A percentile compares a stretch with the other conserved stretches of the same genome.
phyloP scores from a whole-genome alignment of 1,139 yeast genomes.

The Pichia sp. region DNA sequence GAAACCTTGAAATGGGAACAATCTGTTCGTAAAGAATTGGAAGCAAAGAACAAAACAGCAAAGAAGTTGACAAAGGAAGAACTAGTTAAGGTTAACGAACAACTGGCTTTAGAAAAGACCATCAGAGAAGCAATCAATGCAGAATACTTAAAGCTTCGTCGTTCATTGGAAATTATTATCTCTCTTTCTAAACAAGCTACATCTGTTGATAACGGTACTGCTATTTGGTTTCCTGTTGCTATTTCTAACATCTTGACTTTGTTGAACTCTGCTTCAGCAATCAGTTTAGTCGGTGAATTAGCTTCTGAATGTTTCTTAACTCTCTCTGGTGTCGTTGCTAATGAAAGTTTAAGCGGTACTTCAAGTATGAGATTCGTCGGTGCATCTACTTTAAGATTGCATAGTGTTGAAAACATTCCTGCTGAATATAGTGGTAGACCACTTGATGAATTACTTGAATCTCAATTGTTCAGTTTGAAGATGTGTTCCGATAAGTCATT shows the following conservation, averaged over 20 bases:
- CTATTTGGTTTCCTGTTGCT: constrained; percentile 70
- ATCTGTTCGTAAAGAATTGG: constrained; percentile 70
- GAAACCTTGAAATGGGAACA: constrained; percentile 93
- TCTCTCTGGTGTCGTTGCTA: constrained; percentile 30
- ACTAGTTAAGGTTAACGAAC: constrained; percentile 55
- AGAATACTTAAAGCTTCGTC: constrained; percentile 40
- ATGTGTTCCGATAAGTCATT: constrained; percentile 72
- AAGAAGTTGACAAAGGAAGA: constrained; percentile 79
- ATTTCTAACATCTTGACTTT: constrained; percentile 46
- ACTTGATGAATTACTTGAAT: constrained; percentile 50
- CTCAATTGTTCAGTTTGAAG: constrained; percentile 65
- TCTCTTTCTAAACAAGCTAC: constrained; percentile 51
- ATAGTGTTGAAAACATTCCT: constrained; percentile 42
- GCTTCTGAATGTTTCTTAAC: constrained; percentile 32
- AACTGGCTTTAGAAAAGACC: constrained; percentile 56
- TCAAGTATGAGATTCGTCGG: constrained; percentile 41
- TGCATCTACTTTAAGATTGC: constrained; percentile 60
- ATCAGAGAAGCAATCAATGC: constrained; percentile 49
- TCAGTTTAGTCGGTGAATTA: constrained; percentile 40
- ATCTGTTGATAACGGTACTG: constrained; percentile 65
- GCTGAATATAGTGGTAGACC: constrained; percentile 49
- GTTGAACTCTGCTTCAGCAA: constrained; percentile 36
- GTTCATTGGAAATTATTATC: constrained; percentile 52
- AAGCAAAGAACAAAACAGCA: constrained; percentile 40
- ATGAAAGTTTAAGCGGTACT: constrained; percentile 23